Conservation (phyloP, 495 filamentous ascomycete species). For the Neurospora sp. region DNA sequence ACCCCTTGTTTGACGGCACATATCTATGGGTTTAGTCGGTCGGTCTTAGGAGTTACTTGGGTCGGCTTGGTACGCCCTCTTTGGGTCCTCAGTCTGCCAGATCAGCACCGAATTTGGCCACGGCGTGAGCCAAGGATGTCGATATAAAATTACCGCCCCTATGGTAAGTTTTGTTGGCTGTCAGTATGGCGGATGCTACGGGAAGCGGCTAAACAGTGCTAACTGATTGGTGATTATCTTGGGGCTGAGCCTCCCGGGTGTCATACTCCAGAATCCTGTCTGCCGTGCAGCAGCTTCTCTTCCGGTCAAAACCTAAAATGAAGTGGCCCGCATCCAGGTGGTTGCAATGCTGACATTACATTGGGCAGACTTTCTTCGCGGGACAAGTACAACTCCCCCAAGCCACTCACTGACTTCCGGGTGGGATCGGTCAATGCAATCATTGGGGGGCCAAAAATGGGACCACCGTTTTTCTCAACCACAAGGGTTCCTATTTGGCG, state of each 20-base stretch:
- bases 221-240: neutral
- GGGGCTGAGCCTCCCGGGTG: neutral
- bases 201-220: neutral
- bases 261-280: neutral
- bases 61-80: neutral
- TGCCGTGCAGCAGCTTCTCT: neutral
- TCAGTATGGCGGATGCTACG: neutral
- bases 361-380: neutral
- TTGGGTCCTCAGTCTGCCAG: neutral
- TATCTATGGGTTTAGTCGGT: neutral
- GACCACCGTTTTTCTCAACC: neutral
- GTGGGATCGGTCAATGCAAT: neutral
- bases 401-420: neutral
- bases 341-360: neutral
- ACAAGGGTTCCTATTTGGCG: neutral
- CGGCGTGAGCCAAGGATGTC: neutral
- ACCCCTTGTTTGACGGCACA: neutral
- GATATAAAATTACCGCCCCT: neutral
- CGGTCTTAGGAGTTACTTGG: neutral
- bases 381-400: neutral
- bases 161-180: neutral
- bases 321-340: neutral
- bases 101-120: neutral
- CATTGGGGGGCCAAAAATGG: neutral
- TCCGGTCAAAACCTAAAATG: neutral